Base-by-base conservation (phyloP, 352 stramenopile species). In the Chrysophaeum taylorii region DNA sequence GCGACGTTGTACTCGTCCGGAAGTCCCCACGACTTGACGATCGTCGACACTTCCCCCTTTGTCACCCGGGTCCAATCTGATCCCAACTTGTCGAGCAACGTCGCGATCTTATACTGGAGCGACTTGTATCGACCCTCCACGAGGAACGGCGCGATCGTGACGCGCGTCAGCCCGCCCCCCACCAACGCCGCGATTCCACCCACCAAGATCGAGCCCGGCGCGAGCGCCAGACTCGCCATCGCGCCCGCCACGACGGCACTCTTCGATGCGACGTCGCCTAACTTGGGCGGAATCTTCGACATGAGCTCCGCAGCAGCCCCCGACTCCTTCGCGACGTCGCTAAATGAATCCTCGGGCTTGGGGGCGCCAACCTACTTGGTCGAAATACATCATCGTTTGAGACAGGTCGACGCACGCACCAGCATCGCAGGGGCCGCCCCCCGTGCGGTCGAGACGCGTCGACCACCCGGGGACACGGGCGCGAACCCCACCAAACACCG, bases 81-180 rank as follows among this genome's bases (percentile, higher is more conserved):
- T n/a, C n/a, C n/a, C 27, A 25, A 25, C 4, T 2, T 7, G 12
- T 14, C 33, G 12, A 66, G 35, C 2, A 45, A 9, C 31, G 4
- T 9, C 57, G 57, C 57, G 33, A 66, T n/a, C 33, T 45, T 42
- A 5, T 31, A 31, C 57, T 48, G 33, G 33, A 66, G 41, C 12
- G 57, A 27, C 57, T 66, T 66, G 57, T 66, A 66, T 18, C 57
- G 57, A 36, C 57, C 57, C 57, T 66, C 57, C 33, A 66, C 57
- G 33, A 66, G 36, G 16, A 18, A 5, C 31, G 57, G 57, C 33
- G 57, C 57, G 9, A 66, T 25, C 12, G 33, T n/a, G 31, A 66
- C 5, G 48, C 48, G 48, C 48, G 48, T 60, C 18, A 60, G 5
- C 18, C 48, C 21, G 5, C 48, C 48, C 9, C 48, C 48, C 5